These are phyloP conservation scores for Colletotrichum tabaci DNA, from an alignment of 2,329 filamentous ascomycete species.

Conservation along the genomic window DNA sequence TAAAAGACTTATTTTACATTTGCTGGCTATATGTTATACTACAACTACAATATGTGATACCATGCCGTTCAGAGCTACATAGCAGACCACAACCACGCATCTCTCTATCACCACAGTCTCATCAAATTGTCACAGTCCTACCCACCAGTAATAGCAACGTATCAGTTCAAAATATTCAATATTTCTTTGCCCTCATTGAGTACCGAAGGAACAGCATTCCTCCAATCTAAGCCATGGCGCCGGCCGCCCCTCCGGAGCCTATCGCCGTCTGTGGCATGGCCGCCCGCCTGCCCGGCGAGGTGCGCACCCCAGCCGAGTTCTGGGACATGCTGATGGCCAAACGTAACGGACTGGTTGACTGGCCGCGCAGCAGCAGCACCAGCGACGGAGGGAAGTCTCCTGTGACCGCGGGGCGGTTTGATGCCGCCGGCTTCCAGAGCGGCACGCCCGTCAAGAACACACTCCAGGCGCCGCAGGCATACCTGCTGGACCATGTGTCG, in stretches of 20 bases:
- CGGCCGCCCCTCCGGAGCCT: conserved; percentile 33
- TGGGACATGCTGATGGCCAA: conserved; percentile 52
- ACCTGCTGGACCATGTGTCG: neutral
- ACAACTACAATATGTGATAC: no score
- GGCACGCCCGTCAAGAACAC: conserved; percentile 32
- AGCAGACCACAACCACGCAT: no score
- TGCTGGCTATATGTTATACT: no score
- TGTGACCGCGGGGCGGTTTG: conserved; percentile 44
- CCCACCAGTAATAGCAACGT: no score
- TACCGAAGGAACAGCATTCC: neutral
- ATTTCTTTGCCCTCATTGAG: no score
- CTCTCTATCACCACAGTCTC: no score
- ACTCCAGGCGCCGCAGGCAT: conserved; percentile 12
- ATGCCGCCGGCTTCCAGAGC: conserved; percentile 40
- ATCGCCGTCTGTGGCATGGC: conserved; percentile 52
- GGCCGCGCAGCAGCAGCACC: conserved; percentile 3
- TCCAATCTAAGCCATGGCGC: neutral
- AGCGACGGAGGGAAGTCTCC: neutral
- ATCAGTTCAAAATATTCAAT: no score
- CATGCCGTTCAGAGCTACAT: no score
- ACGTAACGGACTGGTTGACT: conserved; percentile 42
- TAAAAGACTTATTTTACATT: no score
- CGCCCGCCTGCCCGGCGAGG: conserved; percentile 49
- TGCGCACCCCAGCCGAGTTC: conserved; percentile 45
- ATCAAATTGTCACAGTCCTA: no score